Evolutionary conservation across 139 green algal species (phyloP), one percentile per base, ranked within the genome.

Genomic region (Zygnema cylindricum): DNA sequence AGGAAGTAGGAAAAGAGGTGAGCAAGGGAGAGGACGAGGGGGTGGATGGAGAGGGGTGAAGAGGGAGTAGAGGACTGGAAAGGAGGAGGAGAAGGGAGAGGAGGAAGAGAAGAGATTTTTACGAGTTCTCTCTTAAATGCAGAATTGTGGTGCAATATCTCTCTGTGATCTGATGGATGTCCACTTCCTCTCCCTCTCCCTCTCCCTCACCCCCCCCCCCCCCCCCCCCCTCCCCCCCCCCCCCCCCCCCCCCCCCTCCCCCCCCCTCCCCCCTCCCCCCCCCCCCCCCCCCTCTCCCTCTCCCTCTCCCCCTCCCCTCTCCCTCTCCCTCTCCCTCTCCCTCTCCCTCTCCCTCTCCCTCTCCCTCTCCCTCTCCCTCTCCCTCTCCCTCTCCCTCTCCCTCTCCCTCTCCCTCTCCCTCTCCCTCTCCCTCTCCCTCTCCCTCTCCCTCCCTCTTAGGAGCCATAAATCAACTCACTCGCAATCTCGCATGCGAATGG

Each of bases 381-480:
- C n/a, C 71, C 32, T 30, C 32, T 25, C 30, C 30, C 32, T 30
- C 32, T 82, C 32, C 75, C n/a, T 82, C 75, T 30, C 25, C 71
- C 75, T 30, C 25, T 71, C 75, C 32, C 75, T 82, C 75, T 30
- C 75, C 25, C 75, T 82, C 75, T 82, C 30, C n/a, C 75, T 82
- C 75, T 30, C 30, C 25, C 75, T 40, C 57, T 30, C 57, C 57
- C 25, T 30, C 25, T 30, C 57, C 25, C 30, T 25, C 25, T 25
- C 25, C 57, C 25, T 25, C 57, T 30, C 25, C 30, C 30, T 30
- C 30, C 30, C 57, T n/a, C 33, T 25, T 55, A 86, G 79, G 32
- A n/a, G 94, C 94, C 0, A 89, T 99, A 79, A 98, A 99, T 88
- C 97, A 98, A 86, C 86, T 98, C 40, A 93, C 94, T 0, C 93